Conservation (phyloP, 192 early-diverging fungal genomes). For the Entomortierella chlamydospora region DNA sequence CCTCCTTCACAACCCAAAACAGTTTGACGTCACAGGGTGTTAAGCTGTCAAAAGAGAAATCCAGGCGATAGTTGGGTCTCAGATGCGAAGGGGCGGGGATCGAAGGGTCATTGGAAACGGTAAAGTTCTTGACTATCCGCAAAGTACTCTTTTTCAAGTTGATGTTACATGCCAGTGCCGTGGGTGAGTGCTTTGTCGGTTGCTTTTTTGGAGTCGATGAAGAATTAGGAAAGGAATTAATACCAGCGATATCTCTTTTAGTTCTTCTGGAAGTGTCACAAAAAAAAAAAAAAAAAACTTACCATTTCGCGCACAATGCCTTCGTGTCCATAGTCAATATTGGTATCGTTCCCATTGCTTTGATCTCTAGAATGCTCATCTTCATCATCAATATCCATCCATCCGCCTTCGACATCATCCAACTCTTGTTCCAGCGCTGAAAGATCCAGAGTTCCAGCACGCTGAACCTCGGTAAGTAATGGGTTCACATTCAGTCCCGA, state of each 20-base stretch:
- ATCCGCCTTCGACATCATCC: slow-evolving; percentile 53
- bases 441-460: slow-evolving; percentile 44
- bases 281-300: not conserved
- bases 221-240: not conserved
- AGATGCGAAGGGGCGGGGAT: slow-evolving; percentile 29
- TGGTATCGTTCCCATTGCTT: slow-evolving; percentile 23
- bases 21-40: slow-evolving; percentile 48
- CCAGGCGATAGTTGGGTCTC: slow-evolving; percentile 47
- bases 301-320: slow-evolving; percentile 52
- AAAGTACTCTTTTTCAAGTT: slow-evolving; percentile 51
- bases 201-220: slow-evolving; percentile 12
- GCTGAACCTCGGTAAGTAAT: slow-evolving; percentile 41
- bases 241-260: not conserved
- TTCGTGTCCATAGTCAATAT: slow-evolving; percentile 30
- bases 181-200: slow-evolving; percentile 52
- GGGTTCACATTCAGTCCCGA: slow-evolving; percentile 49
- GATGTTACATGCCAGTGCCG: slow-evolving; percentile 44
- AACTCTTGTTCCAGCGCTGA: slow-evolving; percentile 45
- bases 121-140: slow-evolving; percentile 41
- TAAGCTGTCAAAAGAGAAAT: slow-evolving; percentile 45
- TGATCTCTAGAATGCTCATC: slow-evolving; percentile 9
- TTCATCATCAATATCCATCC: slow-evolving; percentile 45
- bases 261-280: too few relatives aligned
- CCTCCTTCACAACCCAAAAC: slow-evolving; percentile 49
- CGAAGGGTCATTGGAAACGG: slow-evolving; percentile 38